Evolutionary conservation across 1,284 basidiomycete genomes (phyloP).

Genomic region (Sanghuangporus baumii): DNA sequence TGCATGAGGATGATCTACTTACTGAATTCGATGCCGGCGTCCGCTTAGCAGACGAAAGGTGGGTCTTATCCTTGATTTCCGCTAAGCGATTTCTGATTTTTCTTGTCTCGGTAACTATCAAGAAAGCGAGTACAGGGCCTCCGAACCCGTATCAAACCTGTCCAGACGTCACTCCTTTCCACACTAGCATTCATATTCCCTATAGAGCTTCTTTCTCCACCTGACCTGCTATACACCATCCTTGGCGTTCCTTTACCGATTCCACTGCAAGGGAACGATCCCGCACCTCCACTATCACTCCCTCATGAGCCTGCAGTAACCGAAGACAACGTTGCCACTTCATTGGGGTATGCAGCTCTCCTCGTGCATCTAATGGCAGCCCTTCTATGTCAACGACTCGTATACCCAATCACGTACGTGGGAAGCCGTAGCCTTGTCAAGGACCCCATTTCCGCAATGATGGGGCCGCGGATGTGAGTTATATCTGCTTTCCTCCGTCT

Average conservation of each 20-base stretch:
- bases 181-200: conserved; percentile 80
- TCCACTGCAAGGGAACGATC: conserved; percentile 67
- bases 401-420: conserved; percentile 86
- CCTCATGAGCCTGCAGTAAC: conserved; percentile 65
- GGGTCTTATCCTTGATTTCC: conserved; percentile 23
- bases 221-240: conserved; percentile 82
- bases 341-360: conserved; percentile 84
- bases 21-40: conserved; percentile 32
- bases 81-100: conserved; percentile 1
- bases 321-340: conserved; percentile 80
- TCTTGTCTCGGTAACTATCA: conserved; percentile 24
- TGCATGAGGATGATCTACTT: conserved; percentile 34
- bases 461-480: conserved; percentile 84
- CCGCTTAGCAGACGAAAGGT: conserved; percentile 40
- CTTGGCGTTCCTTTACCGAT: conserved; percentile 82
- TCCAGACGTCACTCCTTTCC: conserved; percentile 67
- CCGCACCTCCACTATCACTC: conserved; percentile 77
- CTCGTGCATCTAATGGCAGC: conserved; percentile 74
- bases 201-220: conserved; percentile 76
- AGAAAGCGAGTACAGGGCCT: conserved; percentile 40
- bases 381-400: conserved; percentile 73
- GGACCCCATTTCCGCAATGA: conserved; percentile 90
- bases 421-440: conserved; percentile 85
- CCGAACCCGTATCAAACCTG: conserved; percentile 45
- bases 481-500: neutral